Conservation (phyloP, 495 filamentous ascomycete species). For the Elasticomyces elasticus region DNA sequence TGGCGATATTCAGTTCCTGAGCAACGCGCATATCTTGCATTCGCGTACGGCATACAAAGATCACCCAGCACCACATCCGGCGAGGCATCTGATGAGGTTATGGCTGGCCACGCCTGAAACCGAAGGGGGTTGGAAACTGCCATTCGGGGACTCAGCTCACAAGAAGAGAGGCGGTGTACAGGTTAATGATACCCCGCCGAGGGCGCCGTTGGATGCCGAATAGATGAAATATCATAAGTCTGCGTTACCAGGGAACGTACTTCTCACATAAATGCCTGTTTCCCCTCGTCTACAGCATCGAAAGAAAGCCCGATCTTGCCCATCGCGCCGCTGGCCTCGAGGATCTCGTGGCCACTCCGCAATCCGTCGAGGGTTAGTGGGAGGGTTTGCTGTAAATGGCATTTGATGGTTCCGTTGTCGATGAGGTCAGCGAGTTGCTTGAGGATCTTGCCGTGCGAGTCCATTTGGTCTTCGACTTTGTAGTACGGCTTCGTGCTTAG, state of each 20-base stretch:
- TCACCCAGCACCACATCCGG: conserved; percentile 27
- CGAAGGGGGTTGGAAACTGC: conserved; percentile 79
- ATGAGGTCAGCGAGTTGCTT: conserved; percentile 12
- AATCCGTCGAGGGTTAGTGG: conserved; percentile 16
- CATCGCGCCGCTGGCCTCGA: conserved; percentile 18
- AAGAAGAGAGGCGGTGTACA: conserved; percentile 82
- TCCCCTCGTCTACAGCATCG: conserved; percentile 8
- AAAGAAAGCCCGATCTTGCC: conserved; percentile 22
- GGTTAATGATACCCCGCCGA: conserved; percentile 67
- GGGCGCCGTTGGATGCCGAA: conserved; percentile 61
- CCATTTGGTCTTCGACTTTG: conserved; percentile 14
- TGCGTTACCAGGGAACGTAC: too few species aligned
- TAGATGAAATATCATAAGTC: too few species aligned
- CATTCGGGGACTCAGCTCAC: conserved; percentile 68
- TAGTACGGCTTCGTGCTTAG: conserved; percentile 28
- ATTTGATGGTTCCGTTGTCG: conserved; percentile 19
- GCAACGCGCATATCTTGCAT: conserved; percentile 31
- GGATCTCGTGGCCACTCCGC: conserved; percentile 16
- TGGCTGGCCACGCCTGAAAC: conserved; percentile 74
- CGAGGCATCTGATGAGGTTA: conserved; percentile 56
- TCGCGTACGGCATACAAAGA: conserved; percentile 32
- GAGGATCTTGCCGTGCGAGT: conserved; percentile 18
- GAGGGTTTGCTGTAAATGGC: conserved; percentile 19
- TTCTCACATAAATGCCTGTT: conserved; percentile 6
- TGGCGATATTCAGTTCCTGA: conserved; percentile 33